Evolutionary conservation across 2,329 filamentous ascomycete genomes (phyloP).

Genomic region (Aspergillus fijiensis): DNA sequence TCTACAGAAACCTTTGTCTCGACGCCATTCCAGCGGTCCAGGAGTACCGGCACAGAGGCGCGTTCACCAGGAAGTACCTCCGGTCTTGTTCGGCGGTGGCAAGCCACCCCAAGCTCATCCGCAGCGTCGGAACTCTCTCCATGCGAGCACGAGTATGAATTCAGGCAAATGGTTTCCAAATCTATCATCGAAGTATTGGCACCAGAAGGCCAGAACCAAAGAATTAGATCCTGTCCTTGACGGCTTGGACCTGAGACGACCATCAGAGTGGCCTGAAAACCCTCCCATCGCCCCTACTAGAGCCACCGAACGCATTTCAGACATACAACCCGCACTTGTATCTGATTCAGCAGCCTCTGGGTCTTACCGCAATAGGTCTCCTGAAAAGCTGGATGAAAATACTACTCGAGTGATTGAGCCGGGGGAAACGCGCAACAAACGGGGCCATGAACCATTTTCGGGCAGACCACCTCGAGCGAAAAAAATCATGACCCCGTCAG

Average conservation of each 20-base stretch:
- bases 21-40: background rate
- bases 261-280: slow-evolving; percentile 32
- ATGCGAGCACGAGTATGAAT: slow-evolving; percentile 2
- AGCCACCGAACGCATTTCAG: background rate
- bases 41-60: background rate
- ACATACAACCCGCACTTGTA: background rate
- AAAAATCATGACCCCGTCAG: background rate
- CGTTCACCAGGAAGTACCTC: slow-evolving; percentile 6
- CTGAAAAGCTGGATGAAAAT: background rate
- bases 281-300: background rate
- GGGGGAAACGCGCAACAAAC: background rate
- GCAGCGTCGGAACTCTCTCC: slow-evolving; percentile 11
- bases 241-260: slow-evolving; percentile 37
- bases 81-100: slow-evolving; percentile 21
- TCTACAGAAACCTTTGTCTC: background rate
- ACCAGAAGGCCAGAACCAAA: slow-evolving; percentile 32
- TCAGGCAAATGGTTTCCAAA: slow-evolving; percentile 17
- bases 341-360: background rate
- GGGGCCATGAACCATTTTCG: background rate
- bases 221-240: slow-evolving; percentile 39
- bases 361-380: background rate
- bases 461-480: background rate
- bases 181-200: slow-evolving; percentile 28
- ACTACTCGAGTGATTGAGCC: background rate
- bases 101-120: background rate